Evolutionary conservation across 2,329 filamentous ascomycete genomes (phyloP), one percentile per base, ranked within the genome.

Genomic region (Ophiostoma triangulosporum): DNA sequence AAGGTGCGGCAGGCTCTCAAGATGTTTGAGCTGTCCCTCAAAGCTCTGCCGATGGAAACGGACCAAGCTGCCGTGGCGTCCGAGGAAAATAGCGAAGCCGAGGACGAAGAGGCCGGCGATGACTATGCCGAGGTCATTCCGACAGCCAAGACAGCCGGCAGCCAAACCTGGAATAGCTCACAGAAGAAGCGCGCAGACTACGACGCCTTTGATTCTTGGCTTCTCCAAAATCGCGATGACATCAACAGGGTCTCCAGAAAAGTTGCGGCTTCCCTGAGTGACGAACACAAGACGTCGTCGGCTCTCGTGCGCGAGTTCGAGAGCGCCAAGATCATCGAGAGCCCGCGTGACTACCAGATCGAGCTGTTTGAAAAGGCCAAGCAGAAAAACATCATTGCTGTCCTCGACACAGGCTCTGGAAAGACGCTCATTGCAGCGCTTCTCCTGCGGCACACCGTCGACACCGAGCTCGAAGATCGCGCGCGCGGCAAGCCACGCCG

Each of bases 391-490:
- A 86, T 84, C 7, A 95, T 98, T 60, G 90, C 93, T 1, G 93
- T 98, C 1, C 75, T 97, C 1, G 89, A 94, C 62, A 96, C 91
- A 83, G 86, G 93, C 12, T 89, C 88, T 3, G 93, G 93, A 2
- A 98, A 98, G 69, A 98, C 93, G 0, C 73, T 96, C n/a, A 96
- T 98, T 60, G 90, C 93, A 0, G 89, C 88, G 1, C 75, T 97
- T 3, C 74, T 98, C 5, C 75, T 97, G 24, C 80, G 83, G 36
- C 79, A 94, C 64, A 75, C 80, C 9, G 75, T 97, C 29, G 80
- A 88, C 36, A 72, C 83, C 56, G 93, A 98, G 65, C 69, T 96
- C 1, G 81, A 87, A 57, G 70, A 80, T 58, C 78, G 89, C 36
- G 75, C 72, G 0, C 62, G 68, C 2, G 84, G 84, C 2, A 73